These are phyloP conservation scores for Trypanosoma brucei DNA, from an alignment of 208 protist genomes.

Conservation along the genomic window DNA sequence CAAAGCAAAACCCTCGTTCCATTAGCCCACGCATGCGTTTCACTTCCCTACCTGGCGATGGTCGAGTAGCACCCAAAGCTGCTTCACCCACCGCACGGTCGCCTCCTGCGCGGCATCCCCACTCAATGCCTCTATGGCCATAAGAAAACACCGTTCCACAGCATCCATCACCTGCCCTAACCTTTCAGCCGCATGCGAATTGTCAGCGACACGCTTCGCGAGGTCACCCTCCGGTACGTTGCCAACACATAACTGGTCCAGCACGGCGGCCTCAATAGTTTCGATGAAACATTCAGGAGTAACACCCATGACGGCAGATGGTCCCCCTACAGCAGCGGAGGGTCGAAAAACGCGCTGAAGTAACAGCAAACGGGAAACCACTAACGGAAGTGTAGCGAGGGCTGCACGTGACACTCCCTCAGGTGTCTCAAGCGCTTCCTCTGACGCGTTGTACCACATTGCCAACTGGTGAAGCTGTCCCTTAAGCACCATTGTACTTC, in stretches of 20 bases:
- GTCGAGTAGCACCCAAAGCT: slow-evolving; percentile 10
- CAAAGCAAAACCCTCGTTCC: too few species aligned
- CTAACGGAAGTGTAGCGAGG: slow-evolving; percentile 24
- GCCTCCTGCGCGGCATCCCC: slow-evolving; percentile 2
- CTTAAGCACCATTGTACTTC: slow-evolving; percentile 33
- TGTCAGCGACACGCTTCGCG: not conserved
- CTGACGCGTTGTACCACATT: slow-evolving; percentile 29
- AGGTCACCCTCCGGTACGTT: not conserved
- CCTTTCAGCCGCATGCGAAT: not conserved
- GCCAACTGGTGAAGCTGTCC: slow-evolving; percentile 25
- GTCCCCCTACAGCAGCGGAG: slow-evolving; percentile 1
- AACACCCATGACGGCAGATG: slow-evolving; percentile 13
- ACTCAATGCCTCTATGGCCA: not conserved
- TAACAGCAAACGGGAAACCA: slow-evolving; percentile 26
- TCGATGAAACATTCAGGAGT: slow-evolving; percentile 14
- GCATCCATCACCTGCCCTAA: slow-evolving; percentile 18
- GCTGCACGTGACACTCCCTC: slow-evolving; percentile 16
- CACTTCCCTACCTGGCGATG: not conserved
- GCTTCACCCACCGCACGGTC: slow-evolving; percentile 10
- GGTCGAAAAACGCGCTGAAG: slow-evolving; percentile 26
- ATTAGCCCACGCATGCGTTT: too few species aligned
- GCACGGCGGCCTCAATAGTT: slow-evolving; percentile 17
- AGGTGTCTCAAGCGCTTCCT: slow-evolving; percentile 2
- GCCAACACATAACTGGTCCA: slow-evolving; percentile 4
- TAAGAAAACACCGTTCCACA: slow-evolving; percentile 15